Base-by-base conservation (phyloP, 768 basidiomycete species). In the Leccinum disarticulatum region DNA sequence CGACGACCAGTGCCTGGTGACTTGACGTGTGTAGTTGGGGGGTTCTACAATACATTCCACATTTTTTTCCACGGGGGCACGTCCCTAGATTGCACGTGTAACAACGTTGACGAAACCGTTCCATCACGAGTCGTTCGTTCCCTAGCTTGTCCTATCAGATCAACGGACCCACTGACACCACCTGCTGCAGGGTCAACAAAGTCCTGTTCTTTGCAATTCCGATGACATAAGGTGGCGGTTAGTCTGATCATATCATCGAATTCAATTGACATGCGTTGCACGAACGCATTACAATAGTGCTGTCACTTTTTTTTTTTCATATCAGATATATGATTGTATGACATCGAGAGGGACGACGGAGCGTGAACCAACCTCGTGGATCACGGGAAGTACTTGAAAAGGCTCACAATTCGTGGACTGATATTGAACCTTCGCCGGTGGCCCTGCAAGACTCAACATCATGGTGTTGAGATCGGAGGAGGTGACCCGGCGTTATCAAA, bases 201-300 rank as follows among this genome's bases (percentile, higher is more conserved):
- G 36, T 57, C 28, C 52, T 51, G 19, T 43, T 52, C 65, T 65
- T 61, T 65, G 49, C 64, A 64, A 64, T 53, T 53, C 15, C 22
- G 22, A 53, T 3, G 10, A 11, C 43, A 11, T 46, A 46, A 46
- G 19, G 10, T 11, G 19, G n/a, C 43, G 19, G 19, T 7, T 5
- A 5, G 19, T 19, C 10, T 19, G 43, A 6, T 38, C 19, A 19
- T 22, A 22, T 17, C 19, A 22, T 46, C 1, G 19, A 22, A 46
- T 46, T 46, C 43, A 46, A 46, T 22, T 22, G 43, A 10, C 41
- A 41, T 19, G 19, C 19, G 41, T 43, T 43, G 41, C 41, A 43
- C n/a, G 9, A 41, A 41, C 17, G 38, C 8, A 41, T 41, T n/a
- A 41, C 4, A 0, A 41, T 9, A 13, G 43, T 28, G 15, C 19